Evolutionary conservation across 768 basidiomycete genomes (phyloP).

Genomic region (Lactifluus echinatus): DNA sequence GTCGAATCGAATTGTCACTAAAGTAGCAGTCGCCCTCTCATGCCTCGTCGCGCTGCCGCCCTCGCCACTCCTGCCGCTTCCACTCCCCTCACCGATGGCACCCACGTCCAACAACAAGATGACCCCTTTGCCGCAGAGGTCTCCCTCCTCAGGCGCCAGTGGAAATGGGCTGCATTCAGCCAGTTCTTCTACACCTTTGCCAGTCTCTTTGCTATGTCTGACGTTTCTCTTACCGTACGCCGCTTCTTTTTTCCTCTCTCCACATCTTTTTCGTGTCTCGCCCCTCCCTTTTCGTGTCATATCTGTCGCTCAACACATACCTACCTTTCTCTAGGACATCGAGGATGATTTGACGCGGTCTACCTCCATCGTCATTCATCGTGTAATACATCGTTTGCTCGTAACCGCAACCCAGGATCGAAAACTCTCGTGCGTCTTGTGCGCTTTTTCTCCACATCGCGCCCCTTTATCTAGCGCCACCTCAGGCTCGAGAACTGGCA

Average conservation of each 20-base stretch:
- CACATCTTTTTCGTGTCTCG: not conserved
- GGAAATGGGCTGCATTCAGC: constrained; percentile 89
- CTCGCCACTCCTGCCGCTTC: constrained; percentile 16
- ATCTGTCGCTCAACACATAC: not conserved
- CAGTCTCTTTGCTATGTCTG: constrained; percentile 59
- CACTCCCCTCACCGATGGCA: constrained; percentile 16
- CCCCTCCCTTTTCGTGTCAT: constrained; percentile 6
- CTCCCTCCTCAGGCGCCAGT: constrained; percentile 58
- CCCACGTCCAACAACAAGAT: constrained; percentile 6
- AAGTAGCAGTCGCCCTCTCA: constrained; percentile 23
- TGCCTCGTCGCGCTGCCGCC: constrained; percentile 30
- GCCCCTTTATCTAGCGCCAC: not conserved
- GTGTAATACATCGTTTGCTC: constrained; percentile 67
- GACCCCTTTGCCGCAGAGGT: constrained; percentile 31
- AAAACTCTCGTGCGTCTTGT: constrained; percentile 56
- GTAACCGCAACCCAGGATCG: constrained; percentile 72
- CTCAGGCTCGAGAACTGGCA: constrained; percentile 71
- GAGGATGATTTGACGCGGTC: constrained; percentile 66
- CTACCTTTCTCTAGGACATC: constrained; percentile 46
- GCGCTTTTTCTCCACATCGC: constrained; percentile 17
- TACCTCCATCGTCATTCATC: constrained; percentile 52
- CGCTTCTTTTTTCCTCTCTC: constrained; percentile 1
- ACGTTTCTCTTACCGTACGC: constrained; percentile 59
- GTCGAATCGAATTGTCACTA: constrained; percentile 26
- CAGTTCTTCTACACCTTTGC: constrained; percentile 87